phyloP scores from a whole-genome alignment of 2,329 filamentous ascomycete genomes.

The Ophiobolus disseminans region DNA sequence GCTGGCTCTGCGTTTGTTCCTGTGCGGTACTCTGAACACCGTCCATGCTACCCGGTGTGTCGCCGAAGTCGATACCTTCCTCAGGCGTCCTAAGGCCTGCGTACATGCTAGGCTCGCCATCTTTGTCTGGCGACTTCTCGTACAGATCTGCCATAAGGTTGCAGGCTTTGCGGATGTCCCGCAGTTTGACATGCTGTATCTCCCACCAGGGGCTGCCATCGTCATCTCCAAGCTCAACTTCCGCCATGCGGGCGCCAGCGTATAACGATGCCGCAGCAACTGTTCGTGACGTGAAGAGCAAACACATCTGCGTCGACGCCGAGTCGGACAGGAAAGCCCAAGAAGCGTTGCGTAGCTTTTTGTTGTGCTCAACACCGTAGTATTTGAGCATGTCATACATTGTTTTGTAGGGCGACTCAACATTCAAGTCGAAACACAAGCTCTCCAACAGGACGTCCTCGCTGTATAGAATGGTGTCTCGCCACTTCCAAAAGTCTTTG shows the following conservation, averaged over 20 bases:
- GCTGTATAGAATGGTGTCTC: slow-evolving; percentile 88
- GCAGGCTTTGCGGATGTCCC: slow-evolving; percentile 74
- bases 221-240: slow-evolving; percentile 74
- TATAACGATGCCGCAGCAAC: slow-evolving; percentile 88
- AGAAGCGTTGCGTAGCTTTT: slow-evolving; percentile 79
- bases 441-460: slow-evolving; percentile 92
- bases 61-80: slow-evolving; percentile 43
- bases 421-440: slow-evolving; percentile 90
- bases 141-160: slow-evolving; percentile 71
- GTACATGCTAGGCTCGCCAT: slow-evolving; percentile 55
- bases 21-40: slow-evolving; percentile 26
- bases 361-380: slow-evolving; percentile 78
- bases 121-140: slow-evolving; percentile 50
- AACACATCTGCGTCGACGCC: slow-evolving; percentile 80
- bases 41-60: slow-evolving; percentile 40
- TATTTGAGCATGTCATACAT: slow-evolving; percentile 81
- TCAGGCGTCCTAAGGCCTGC: slow-evolving; percentile 52
- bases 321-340: slow-evolving; percentile 97
- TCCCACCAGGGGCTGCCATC: slow-evolving; percentile 88
- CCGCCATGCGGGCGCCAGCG: slow-evolving; percentile 79
- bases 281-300: slow-evolving; percentile 78
- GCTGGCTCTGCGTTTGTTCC: slow-evolving; percentile 23
- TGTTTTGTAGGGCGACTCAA: slow-evolving; percentile 85
- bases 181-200: slow-evolving; percentile 72
- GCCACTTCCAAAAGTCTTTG: slow-evolving; percentile 98